phyloP scores from a whole-genome alignment of 1,139 yeast genomes.

The Pichia sp. region DNA sequence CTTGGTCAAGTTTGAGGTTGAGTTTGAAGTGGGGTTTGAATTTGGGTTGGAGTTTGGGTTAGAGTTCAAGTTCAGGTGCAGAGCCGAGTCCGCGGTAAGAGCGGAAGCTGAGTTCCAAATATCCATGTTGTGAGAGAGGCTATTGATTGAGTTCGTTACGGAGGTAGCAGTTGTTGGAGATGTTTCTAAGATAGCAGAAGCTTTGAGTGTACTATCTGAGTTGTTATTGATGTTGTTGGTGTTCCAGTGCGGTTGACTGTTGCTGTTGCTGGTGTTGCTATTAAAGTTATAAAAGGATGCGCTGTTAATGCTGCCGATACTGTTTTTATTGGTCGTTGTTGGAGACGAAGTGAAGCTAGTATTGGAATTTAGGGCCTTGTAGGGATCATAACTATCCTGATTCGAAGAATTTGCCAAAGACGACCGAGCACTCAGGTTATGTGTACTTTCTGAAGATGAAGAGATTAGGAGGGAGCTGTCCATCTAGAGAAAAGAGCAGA shows the following conservation, averaged over 20 bases:
- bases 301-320: neutral
- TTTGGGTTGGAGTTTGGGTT: conserved; percentile 1
- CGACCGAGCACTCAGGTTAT: conserved; percentile 4
- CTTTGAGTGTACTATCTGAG: neutral
- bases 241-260: neutral
- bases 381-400: conserved; percentile 1
- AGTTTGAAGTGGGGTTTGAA: neutral
- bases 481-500: conserved; percentile 2
- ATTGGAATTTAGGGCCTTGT: neutral
- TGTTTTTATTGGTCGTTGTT: neutral
- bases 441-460: conserved; percentile 1
- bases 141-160: neutral
- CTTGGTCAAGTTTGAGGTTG: conserved; percentile 4
- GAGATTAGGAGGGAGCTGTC: conserved; percentile 7
- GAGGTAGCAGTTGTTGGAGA: neutral
- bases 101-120: conserved; percentile 9
- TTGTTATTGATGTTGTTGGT: neutral
- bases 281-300: neutral
- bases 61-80: neutral
- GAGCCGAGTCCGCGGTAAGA: neutral
- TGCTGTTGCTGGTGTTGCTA: neutral
- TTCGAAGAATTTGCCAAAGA: conserved; percentile 1
- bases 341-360: neutral
- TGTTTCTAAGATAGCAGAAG: neutral
- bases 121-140: conserved; percentile 5